phyloP scores from a whole-genome alignment of 257 asterid genomes.

The Cruciata laevipes region DNA sequence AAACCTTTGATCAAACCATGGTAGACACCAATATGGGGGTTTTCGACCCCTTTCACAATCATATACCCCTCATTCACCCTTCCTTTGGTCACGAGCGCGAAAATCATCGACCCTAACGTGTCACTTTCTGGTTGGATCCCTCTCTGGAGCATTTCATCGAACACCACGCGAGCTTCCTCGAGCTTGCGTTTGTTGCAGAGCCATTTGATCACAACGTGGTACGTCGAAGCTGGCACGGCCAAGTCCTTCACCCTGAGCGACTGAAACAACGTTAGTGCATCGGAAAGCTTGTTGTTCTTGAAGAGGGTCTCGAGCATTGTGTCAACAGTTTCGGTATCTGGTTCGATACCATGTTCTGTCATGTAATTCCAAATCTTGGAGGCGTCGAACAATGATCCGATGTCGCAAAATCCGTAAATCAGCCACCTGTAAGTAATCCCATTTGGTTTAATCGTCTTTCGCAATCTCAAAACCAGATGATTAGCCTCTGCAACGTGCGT shows the following conservation, averaged over 20 bases:
- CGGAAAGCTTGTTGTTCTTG: conserved; percentile 46
- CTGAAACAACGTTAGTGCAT: conserved; percentile 66
- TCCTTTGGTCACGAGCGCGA: conserved; percentile 53
- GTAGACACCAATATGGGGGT: conserved; percentile 45
- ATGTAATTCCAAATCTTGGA: conserved; percentile 79
- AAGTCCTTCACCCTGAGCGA: conserved; percentile 44
- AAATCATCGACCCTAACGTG: conserved; percentile 42
- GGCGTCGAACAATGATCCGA: conserved; percentile 76
- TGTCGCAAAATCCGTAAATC: conserved; percentile 72
- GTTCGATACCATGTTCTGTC: conserved; percentile 69
- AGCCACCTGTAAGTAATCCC: conserved; percentile 67
- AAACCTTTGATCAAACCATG: conserved; percentile 91
- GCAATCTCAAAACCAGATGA: conserved; percentile 57
- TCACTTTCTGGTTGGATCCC: conserved; percentile 45
- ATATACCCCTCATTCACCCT: conserved; percentile 57
- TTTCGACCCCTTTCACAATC: conserved; percentile 42
- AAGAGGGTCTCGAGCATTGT: conserved; percentile 60
- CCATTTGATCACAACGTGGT: conserved; percentile 67
- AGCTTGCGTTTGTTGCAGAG: conserved; percentile 64
- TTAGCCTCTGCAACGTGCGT: conserved; percentile 76
- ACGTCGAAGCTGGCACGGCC: conserved; percentile 45
- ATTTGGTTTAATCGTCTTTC: conserved; percentile 45
- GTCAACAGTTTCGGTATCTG: conserved; percentile 31
- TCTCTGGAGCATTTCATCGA: conserved; percentile 64
- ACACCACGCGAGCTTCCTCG: conserved; percentile 45